These are phyloP conservation scores for Dryas octopetala DNA, from an alignment of 306 rosid species.

Conservation along the genomic window DNA sequence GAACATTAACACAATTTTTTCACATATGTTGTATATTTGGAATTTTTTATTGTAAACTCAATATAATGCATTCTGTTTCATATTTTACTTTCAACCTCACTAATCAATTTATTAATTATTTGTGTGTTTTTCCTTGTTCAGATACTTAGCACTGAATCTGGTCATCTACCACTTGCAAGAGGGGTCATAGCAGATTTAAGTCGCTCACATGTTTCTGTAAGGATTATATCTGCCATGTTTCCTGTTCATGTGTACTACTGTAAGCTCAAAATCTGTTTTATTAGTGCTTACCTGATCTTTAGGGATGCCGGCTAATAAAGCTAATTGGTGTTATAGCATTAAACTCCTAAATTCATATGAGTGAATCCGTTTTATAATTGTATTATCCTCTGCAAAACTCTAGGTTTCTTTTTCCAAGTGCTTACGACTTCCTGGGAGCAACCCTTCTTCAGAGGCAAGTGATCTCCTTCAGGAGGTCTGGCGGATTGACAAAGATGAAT, in stretches of 20 bases:
- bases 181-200: constrained; percentile 74
- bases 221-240: constrained; percentile 38
- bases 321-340: neutral
- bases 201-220: constrained; percentile 63
- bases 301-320: neutral
- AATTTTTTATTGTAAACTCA: neutral
- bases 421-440: constrained; percentile 69
- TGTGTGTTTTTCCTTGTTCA: constrained; percentile 31
- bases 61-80: neutral
- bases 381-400: constrained; percentile 22
- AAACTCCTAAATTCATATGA: neutral
- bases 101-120: constrained; percentile 8
- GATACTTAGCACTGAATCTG: constrained; percentile 73
- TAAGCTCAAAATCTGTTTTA: constrained; percentile 16
- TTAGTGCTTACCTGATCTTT: constrained; percentile 5
- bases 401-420: constrained; percentile 85
- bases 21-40: neutral
- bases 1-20: neutral
- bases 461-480: constrained; percentile 73
- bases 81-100: neutral
- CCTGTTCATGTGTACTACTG: constrained; percentile 1
- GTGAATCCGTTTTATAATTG: constrained; percentile 13
- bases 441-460: constrained; percentile 42
- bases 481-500: constrained; percentile 85
- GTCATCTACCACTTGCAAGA: constrained; percentile 63